phyloP scores from a whole-genome alignment of 2,329 filamentous ascomycete species.

The Parastagonospora nodorum region DNA sequence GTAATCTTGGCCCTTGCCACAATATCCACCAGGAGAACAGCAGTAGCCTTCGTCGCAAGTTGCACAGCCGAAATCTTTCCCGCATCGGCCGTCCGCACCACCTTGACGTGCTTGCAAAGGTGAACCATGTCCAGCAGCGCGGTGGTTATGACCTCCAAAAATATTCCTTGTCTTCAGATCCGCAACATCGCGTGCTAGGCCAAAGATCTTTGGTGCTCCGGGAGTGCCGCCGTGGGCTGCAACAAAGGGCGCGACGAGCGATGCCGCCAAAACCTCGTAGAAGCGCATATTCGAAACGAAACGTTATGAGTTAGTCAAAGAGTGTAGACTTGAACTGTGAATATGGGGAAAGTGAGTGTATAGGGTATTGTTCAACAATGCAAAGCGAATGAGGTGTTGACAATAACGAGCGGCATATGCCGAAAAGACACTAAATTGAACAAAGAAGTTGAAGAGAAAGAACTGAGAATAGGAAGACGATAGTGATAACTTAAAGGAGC shows the following conservation, averaged over 20 bases:
- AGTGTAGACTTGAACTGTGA: too few species aligned
- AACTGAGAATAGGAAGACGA: too few species aligned
- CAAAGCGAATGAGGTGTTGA: too few species aligned
- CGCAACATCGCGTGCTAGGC: constrained; percentile 25
- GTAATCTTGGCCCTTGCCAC: constrained; percentile 49
- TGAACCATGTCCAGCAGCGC: constrained; percentile 14
- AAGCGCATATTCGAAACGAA: constrained; percentile 32
- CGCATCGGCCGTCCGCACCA: constrained; percentile 40
- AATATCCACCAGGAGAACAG: constrained; percentile 35
- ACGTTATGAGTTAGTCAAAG: too few species aligned
- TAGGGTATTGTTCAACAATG: too few species aligned
- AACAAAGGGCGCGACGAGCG: constrained; percentile 35
- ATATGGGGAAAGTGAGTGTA: too few species aligned
- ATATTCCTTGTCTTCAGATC: constrained; percentile 33
- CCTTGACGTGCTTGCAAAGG: constrained; percentile 38
- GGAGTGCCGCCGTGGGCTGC: constrained; percentile 37
- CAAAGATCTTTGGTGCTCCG: constrained; percentile 40
- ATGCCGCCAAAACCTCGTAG: constrained; percentile 32
- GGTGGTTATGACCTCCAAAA: constrained; percentile 18
- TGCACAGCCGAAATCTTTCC: constrained; percentile 29
- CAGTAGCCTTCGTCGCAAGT: constrained; percentile 41
- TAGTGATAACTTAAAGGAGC: too few species aligned
- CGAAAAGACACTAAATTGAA: too few species aligned
- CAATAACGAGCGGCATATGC: too few species aligned
- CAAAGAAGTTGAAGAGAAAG: too few species aligned